Conservation (phyloP, 2,329 filamentous ascomycete genomes). For the Fusarium tjaetaba region DNA sequence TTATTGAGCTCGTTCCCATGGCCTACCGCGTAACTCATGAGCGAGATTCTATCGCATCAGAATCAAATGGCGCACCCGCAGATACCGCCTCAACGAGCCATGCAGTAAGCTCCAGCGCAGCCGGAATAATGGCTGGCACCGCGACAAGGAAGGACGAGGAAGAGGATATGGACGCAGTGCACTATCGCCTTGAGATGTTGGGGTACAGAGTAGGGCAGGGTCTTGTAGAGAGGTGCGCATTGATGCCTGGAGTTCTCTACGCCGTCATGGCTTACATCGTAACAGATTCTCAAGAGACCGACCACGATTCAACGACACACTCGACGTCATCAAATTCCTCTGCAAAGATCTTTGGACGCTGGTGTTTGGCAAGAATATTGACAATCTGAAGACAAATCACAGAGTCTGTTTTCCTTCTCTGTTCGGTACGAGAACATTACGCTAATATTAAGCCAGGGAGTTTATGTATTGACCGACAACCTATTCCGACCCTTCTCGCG, state of each 20-base stretch:
- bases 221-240: constrained; percentile 80
- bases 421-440: not conserved
- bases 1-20: constrained; percentile 97
- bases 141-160: constrained; percentile 69
- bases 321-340: constrained; percentile 97
- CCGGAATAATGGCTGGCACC: constrained; percentile 37
- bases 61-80: constrained; percentile 32
- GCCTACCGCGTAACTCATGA: constrained; percentile 86
- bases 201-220: constrained; percentile 95
- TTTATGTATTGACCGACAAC: constrained; percentile 96
- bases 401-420: constrained; percentile 62
- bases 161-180: constrained; percentile 84
- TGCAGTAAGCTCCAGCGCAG: constrained; percentile 41
- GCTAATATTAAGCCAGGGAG: constrained; percentile 66
- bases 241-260: not conserved
- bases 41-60: constrained; percentile 63
- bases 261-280: constrained; percentile 52
- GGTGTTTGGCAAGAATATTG: constrained; percentile 95
- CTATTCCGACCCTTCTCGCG: constrained; percentile 87
- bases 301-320: constrained; percentile 88
- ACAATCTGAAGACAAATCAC: constrained; percentile 99
- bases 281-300: constrained; percentile 81
- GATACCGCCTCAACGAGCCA: constrained; percentile 35
- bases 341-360: constrained; percentile 98
- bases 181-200: constrained; percentile 82